A percentile compares a stretch with the other conserved stretches of the same genome.
These are phyloP conservation scores for Podaxis sp. DNA, from an alignment of 768 basidiomycete genomes.

Conservation along the genomic window DNA sequence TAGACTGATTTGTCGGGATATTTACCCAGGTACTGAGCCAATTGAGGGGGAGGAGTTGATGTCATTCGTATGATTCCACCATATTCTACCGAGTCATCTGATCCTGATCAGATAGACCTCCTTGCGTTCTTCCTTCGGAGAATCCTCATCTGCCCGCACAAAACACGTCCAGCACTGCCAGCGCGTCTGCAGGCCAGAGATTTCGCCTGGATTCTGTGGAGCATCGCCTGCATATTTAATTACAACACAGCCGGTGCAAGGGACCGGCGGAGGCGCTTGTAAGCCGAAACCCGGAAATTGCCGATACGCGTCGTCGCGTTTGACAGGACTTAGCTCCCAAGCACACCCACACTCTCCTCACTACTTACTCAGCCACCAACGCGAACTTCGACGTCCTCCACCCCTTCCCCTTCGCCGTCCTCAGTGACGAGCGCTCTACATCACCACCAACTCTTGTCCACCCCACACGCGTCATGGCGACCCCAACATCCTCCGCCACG, in stretches of 20 bases:
- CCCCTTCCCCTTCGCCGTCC: conserved; percentile 26
- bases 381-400: conserved; percentile 21
- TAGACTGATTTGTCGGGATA: neutral
- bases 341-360: conserved; percentile 26
- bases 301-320: conserved; percentile 54
- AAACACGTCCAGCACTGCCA: neutral
- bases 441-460: conserved; percentile 18
- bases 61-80: neutral
- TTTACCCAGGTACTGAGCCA: conserved; percentile 1
- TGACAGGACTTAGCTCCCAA: conserved; percentile 31
- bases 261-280: conserved; percentile 21
- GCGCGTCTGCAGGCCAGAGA: neutral
- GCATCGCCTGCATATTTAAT: neutral
- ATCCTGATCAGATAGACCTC: conserved; percentile 1
- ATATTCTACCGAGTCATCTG: conserved; percentile 5
- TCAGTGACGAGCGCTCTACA: conserved; percentile 29
- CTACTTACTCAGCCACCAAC: conserved; percentile 23
- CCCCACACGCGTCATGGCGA: conserved; percentile 52
- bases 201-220: neutral
- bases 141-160: neutral
- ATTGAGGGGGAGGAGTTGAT: neutral
- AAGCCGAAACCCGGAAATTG: conserved; percentile 41
- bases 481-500: conserved; percentile 77
- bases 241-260: neutral
- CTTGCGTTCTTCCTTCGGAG: neutral